Percentiles rank a stretch among this genome's conserved stretches.
phyloP scores from a whole-genome alignment of 768 basidiomycete species.

The Mycena sanguinolenta region DNA sequence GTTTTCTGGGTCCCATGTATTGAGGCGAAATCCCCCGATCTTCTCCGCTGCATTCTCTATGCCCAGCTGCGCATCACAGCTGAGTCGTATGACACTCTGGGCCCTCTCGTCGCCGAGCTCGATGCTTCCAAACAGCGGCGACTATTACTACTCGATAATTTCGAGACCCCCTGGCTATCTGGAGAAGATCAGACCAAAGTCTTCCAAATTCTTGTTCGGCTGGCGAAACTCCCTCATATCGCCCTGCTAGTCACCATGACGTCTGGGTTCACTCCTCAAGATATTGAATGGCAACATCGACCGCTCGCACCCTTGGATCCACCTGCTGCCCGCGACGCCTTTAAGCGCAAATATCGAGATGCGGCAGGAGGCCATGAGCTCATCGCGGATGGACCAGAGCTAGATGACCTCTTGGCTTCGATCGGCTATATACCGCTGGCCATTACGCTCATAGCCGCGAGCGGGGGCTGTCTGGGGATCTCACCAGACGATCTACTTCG shows the following conservation, averaged over 20 bases:
- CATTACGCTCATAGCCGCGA: constrained; percentile 50
- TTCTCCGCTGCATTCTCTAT: neutral
- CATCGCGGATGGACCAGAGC: neutral
- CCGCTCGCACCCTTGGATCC: neutral
- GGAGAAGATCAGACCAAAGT: neutral
- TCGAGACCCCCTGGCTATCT: neutral
- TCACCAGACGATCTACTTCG: neutral
- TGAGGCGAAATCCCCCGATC: neutral
- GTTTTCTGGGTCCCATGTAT: neutral
- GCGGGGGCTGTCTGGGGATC: constrained; percentile 9
- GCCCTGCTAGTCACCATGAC: neutral
- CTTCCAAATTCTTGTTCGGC: neutral
- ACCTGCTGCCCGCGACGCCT: no score
- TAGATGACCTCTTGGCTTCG: constrained; percentile 30
- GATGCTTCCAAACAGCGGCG: neutral
- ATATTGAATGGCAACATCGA: neutral
- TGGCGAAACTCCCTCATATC: neutral
- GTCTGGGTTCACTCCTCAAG: neutral
- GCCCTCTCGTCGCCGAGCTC: no score
- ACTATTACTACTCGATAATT: neutral
- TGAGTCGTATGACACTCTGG: neutral
- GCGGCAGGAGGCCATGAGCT: no score
- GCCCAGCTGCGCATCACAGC: neutral
- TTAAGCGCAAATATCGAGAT: no score
- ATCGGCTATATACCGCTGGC: constrained; percentile 50